Evolutionary conservation across 2,329 filamentous ascomycete species (phyloP).

Genomic region (Anthostomella pinea): DNA sequence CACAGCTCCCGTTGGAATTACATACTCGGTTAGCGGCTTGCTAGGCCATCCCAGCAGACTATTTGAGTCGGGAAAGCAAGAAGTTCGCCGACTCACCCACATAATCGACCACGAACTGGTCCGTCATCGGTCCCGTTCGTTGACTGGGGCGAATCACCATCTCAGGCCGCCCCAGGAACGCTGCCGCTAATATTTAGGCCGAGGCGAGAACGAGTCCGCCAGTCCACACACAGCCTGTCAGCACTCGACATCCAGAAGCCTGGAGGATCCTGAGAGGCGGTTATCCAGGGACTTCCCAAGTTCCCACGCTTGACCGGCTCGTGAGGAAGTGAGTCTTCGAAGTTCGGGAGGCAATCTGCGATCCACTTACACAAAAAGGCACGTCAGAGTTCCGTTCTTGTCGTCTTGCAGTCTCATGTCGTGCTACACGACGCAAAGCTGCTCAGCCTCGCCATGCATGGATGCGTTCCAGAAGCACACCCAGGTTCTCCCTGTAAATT

Average conservation of each 20-base stretch:
- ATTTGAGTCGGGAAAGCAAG: slow-evolving; percentile 21
- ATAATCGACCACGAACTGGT: slow-evolving; percentile 26
- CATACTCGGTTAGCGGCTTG: slow-evolving; percentile 25
- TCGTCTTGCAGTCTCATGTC: no score
- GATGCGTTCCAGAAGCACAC: not conserved
- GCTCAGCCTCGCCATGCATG: slow-evolving; percentile 9
- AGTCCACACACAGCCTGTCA: not conserved
- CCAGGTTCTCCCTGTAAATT: no score
- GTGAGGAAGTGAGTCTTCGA: not conserved
- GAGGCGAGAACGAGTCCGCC: not conserved
- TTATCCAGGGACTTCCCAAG: no score
- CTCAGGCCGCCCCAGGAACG: slow-evolving; percentile 21
- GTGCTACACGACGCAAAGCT: no score
- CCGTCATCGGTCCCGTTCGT: slow-evolving; percentile 26
- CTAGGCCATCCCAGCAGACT: slow-evolving; percentile 24
- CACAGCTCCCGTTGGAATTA: slow-evolving; percentile 6
- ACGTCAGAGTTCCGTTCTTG: slow-evolving; percentile 2
- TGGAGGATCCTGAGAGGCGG: not conserved
- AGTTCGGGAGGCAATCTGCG: no score
- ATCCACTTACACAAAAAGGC: slow-evolving; percentile 1
- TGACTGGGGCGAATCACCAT: slow-evolving; percentile 24
- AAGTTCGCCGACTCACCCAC: slow-evolving; percentile 20
- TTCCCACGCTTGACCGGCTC: not conserved
- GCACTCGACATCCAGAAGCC: not conserved
- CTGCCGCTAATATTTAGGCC: slow-evolving; percentile 21